These are phyloP conservation scores for Amoebophrya sp. DNA, from an alignment of 169 alveolate genomes.

Conservation along the genomic window DNA sequence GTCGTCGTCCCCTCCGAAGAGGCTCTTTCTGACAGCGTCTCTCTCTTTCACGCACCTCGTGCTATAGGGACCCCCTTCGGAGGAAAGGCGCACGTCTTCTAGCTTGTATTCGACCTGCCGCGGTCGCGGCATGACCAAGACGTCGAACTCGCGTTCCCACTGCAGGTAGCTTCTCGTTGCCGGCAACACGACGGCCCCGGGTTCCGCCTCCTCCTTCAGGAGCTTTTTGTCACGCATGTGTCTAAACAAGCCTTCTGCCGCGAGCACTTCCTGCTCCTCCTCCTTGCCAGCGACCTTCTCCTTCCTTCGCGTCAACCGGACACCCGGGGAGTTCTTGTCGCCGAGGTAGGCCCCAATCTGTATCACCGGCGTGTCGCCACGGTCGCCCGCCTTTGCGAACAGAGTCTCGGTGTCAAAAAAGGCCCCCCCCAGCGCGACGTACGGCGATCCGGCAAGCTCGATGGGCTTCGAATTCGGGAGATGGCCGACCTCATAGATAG, in stretches of 20 bases:
- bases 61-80: not conserved
- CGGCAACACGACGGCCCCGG: not conserved
- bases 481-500: no score
- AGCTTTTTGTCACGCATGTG: not conserved
- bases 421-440: not conserved
- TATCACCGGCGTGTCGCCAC: not conserved
- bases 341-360: not conserved
- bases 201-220: not conserved
- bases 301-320: not conserved
- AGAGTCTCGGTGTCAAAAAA: not conserved
- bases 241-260: not conserved
- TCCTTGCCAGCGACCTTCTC: not conserved
- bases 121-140: not conserved
- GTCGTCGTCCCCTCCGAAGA: not conserved
- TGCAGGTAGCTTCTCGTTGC: not conserved
- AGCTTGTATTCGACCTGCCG: not conserved
- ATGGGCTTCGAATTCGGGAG: no score
- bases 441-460: no score
- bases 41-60: not conserved
- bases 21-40: not conserved
- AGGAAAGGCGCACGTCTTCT: no score
- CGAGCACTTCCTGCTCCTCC: not conserved
- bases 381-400: not conserved
- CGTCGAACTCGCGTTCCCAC: not conserved
- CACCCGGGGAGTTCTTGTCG: not conserved